These are phyloP conservation scores for Cladosporium oxysporum DNA, from an alignment of 2,329 filamentous ascomycete genomes.

Conservation along the genomic window DNA sequence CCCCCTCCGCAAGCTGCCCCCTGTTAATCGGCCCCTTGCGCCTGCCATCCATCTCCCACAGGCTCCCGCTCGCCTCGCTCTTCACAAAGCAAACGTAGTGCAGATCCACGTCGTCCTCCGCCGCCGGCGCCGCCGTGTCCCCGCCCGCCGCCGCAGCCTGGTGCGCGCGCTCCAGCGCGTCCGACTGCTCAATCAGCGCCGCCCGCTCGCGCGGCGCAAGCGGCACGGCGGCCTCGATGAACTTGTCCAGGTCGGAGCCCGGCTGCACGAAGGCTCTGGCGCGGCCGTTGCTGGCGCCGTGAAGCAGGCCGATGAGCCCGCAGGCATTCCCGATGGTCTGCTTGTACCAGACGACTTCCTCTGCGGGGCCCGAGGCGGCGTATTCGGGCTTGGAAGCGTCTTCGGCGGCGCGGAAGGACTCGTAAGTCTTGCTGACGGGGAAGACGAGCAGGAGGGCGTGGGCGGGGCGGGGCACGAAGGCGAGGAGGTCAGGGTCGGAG, in stretches of 20 bases:
- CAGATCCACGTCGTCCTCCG: slow-evolving; percentile 80
- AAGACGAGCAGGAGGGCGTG: slow-evolving; percentile 90
- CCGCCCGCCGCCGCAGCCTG: slow-evolving; percentile 73
- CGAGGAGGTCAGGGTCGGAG: slow-evolving; percentile 78
- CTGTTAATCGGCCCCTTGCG: slow-evolving; percentile 73
- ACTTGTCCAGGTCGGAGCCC: slow-evolving; percentile 60
- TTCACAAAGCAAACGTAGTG: slow-evolving; percentile 97
- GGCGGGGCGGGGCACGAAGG: slow-evolving; percentile 84
- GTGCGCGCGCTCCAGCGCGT: slow-evolving; percentile 76
- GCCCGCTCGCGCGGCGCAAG: slow-evolving; percentile 68
- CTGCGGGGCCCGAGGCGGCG: slow-evolving; percentile 62
- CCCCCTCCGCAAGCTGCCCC: slow-evolving; percentile 43
- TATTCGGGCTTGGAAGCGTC: slow-evolving; percentile 68
- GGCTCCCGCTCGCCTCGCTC: slow-evolving; percentile 61
- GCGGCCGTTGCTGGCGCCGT: slow-evolving; percentile 76
- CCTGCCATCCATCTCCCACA: slow-evolving; percentile 81
- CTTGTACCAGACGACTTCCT: slow-evolving; percentile 89
- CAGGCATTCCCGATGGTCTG: slow-evolving; percentile 95
- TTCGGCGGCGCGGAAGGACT: slow-evolving; percentile 72
- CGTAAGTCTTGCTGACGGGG: slow-evolving; percentile 77
- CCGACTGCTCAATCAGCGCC: slow-evolving; percentile 73
- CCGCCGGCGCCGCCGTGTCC: slow-evolving; percentile 75
- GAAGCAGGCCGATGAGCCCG: slow-evolving; percentile 83
- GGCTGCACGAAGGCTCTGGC: slow-evolving; percentile 62
- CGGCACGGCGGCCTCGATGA: slow-evolving; percentile 71